Evolutionary conservation across 805 yeast genomes (phyloP), one percentile per base, ranked within the genome.

Genomic region (Saccharomycopsis sp.): DNA sequence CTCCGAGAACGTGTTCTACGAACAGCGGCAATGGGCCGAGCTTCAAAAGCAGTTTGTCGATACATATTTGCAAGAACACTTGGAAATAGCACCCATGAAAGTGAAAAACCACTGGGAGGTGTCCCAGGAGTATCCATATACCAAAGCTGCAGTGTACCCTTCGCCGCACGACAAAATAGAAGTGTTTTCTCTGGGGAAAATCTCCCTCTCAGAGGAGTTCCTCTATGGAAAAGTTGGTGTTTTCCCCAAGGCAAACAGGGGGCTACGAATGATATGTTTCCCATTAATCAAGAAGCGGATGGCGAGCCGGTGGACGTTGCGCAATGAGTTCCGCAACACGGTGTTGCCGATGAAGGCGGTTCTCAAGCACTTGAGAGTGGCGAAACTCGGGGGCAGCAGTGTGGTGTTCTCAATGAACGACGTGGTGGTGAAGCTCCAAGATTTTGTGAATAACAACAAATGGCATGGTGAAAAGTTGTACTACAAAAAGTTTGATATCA

Each of bases 401-500:
- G 10, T 12, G 29, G 25, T 19, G 8, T 7, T 13, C 2, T 15
- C 36, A 10, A 32, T 22, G 13, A n/a, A 19, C 2, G 29, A 25
- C 13, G 25, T 40, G 29, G 6, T 37, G 42, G 1, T 39, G 41
- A 19, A 31, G 26, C 19, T 26, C 26, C 47, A 39, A 35, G 42
- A 44, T 9, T 20, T 26, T 18, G 20, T 30, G 7, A 36, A 38
- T 17, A 16, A 16, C 17, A 13, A 13, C 3, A 39, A 34, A 45
- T n/a, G n/a, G n/a, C n/a, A n/a, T n/a, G 52, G 47, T 45, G 54
- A 52, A 35, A 23, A 30, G 31, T 45, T 8, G 0, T 71, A 63
- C 52, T 71, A 71, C 12, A 62, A 81, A 19, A 84, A 82, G 50
- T 81, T 85, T 56, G 97, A 88, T 55, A 75, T 83, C 48, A 68